Evolutionary conservation across 345 rosid genomes (phyloP).

Genomic region (Rhizophora apiculata): DNA sequence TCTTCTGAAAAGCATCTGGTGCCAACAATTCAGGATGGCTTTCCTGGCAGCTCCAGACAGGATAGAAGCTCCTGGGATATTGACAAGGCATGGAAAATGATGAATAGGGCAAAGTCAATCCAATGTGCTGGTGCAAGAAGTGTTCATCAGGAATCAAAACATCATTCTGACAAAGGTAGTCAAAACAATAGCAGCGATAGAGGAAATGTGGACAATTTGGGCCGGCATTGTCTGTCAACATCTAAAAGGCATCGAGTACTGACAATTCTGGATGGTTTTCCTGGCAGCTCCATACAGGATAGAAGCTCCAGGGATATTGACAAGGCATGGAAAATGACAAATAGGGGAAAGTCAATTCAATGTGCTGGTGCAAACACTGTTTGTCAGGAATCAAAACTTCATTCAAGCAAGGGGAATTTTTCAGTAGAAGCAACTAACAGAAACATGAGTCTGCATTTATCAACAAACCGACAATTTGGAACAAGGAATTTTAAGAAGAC

Average conservation of each 20-base stretch:
- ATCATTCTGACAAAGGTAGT: not conserved
- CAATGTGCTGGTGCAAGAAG: slow-evolving; percentile 13
- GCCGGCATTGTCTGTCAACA: slow-evolving; percentile 17
- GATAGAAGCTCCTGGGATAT: slow-evolving; percentile 23
- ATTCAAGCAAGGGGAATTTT: slow-evolving; percentile 14
- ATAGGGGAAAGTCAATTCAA: slow-evolving; percentile 39
- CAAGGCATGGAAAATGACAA: slow-evolving; percentile 68
- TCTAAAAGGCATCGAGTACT: slow-evolving; percentile 19
- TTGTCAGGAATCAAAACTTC: slow-evolving; percentile 14
- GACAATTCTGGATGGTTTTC: slow-evolving; percentile 13
- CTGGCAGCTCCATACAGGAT: not conserved
- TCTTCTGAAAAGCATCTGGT: slow-evolving; percentile 23
- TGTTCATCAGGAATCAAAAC: slow-evolving; percentile 15
- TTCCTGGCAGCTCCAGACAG: not conserved
- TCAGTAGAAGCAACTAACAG: slow-evolving; percentile 15
- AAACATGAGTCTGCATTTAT: slow-evolving; percentile 11
- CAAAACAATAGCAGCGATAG: slow-evolving; percentile 5
- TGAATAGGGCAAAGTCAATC: slow-evolving; percentile 46
- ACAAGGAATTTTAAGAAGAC: slow-evolving; percentile 6
- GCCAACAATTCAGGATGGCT: slow-evolving; percentile 14
- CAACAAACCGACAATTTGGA: slow-evolving; percentile 16
- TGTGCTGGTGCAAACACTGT: slow-evolving; percentile 10
- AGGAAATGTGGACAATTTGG: slow-evolving; percentile 10
- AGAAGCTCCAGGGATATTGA: slow-evolving; percentile 25
- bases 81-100: slow-evolving; percentile 62